A percentile compares a stretch with the other conserved stretches of the same genome.
Conservation (phyloP, 2,329 filamentous ascomycete genomes). For the Colletotrichum horii region DNA sequence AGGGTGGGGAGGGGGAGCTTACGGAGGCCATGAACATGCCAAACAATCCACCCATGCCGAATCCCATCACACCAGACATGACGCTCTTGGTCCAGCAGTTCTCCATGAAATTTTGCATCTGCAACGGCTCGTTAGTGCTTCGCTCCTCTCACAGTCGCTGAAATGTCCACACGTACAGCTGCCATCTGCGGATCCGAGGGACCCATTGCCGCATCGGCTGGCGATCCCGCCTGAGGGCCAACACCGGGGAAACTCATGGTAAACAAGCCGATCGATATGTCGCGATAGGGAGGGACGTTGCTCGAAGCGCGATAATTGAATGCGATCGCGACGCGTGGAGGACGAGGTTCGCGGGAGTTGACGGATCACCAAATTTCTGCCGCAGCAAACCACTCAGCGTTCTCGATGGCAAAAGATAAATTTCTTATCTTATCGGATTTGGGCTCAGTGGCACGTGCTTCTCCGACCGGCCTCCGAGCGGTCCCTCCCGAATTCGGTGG, state of each 20-base stretch:
- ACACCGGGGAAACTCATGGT: slow-evolving; percentile 44
- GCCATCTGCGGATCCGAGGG: slow-evolving; percentile 59
- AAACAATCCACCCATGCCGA: slow-evolving; percentile 91
- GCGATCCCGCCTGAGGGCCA: background rate
- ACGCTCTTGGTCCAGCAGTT: slow-evolving; percentile 88
- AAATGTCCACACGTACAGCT: slow-evolving; percentile 39
- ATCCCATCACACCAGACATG: slow-evolving; percentile 91
- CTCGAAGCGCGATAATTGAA: background rate
- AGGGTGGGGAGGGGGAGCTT: slow-evolving; percentile 37
- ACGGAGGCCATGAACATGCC: slow-evolving; percentile 98
- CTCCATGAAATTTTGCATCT: slow-evolving; percentile 89
- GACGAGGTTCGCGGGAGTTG: slow-evolving; percentile 6
- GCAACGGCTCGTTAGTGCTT: slow-evolving; percentile 2
- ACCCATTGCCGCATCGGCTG: slow-evolving; percentile 31
- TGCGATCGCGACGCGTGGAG: slow-evolving; percentile 8
- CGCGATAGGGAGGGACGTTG: background rate
- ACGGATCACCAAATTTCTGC: slow-evolving; percentile 43
- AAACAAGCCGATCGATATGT: background rate
- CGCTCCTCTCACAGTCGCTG: background rate
- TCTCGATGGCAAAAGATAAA: background rate
- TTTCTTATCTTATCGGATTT: slow-evolving; percentile 17
- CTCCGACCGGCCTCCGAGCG: background rate
- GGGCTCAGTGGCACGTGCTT: slow-evolving; percentile 1
- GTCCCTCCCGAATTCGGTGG: background rate
- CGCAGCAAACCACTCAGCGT: slow-evolving; percentile 35